A percentile compares a stretch with the other conserved stretches of the same genome.
These are phyloP conservation scores for Ophiosphaerella narmari DNA, from an alignment of 2,329 filamentous ascomycete genomes.

Conservation along the genomic window DNA sequence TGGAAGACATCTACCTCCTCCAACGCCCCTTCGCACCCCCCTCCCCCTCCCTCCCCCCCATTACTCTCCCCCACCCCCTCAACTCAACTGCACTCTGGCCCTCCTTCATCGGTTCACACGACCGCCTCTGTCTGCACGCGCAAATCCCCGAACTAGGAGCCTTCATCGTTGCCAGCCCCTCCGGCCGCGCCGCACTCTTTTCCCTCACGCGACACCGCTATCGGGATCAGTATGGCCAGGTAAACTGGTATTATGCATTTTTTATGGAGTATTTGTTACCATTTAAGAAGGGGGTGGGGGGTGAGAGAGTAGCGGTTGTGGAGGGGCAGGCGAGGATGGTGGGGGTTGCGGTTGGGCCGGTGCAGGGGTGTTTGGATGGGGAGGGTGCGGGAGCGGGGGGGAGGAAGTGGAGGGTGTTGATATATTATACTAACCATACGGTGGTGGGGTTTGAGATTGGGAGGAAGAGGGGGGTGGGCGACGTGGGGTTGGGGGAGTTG, in stretches of 20 bases:
- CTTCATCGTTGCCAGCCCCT: slow-evolving; percentile 68
- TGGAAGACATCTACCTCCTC: slow-evolving; percentile 50
- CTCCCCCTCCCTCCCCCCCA: slow-evolving; percentile 6
- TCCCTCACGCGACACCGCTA: slow-evolving; percentile 53
- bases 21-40: slow-evolving; percentile 35
- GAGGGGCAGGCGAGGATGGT: slow-evolving; percentile 53
- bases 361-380: slow-evolving; percentile 55
- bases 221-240: slow-evolving; percentile 40
- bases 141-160: slow-evolving; percentile 73
- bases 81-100: not conserved
- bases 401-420: slow-evolving; percentile 57
- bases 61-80: not conserved
- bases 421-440: slow-evolving; percentile 73
- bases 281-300: slow-evolving; percentile 21
- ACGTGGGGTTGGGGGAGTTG: slow-evolving; percentile 24
- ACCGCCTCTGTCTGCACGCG: slow-evolving; percentile 65
- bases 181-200: slow-evolving; percentile 67
- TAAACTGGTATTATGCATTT: slow-evolving; percentile 49
- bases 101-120: slow-evolving; percentile 16
- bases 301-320: slow-evolving; percentile 2
- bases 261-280: slow-evolving; percentile 63
- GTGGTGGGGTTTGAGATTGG: slow-evolving; percentile 72
- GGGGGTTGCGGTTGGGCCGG: slow-evolving; percentile 69
- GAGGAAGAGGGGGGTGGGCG: slow-evolving; percentile 18
- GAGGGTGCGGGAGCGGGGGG: not conserved